Percentiles rank a stretch among this genome's conserved stretches.
Evolutionary conservation across 2,329 filamentous ascomycete species (phyloP).

Genomic region (Sporothrix variecibatus): DNA sequence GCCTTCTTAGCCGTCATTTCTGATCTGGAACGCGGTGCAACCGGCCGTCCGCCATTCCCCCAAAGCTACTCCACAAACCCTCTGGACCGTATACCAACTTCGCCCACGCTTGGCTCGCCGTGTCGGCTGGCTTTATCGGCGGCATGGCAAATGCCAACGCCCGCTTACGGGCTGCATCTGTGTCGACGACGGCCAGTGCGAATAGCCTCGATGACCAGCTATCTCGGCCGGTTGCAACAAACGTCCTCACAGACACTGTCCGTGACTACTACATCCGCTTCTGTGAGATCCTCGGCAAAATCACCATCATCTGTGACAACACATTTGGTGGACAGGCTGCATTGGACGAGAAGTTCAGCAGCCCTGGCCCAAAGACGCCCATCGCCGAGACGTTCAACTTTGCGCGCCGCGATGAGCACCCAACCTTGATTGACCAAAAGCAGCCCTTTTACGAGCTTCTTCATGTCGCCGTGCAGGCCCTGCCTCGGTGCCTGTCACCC

Average conservation of each 20-base stretch:
- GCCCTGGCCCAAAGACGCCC: slow-evolving; percentile 86
- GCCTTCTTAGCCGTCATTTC: slow-evolving; percentile 92
- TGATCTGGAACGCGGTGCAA: slow-evolving; percentile 83
- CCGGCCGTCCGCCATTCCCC: slow-evolving; percentile 80
- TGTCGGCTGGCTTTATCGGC: slow-evolving; percentile 18
- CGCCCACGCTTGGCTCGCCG: slow-evolving; percentile 51
- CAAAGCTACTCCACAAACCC: slow-evolving; percentile 52
- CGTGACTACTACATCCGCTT: slow-evolving; percentile 88
- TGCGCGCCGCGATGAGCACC: slow-evolving; percentile 75
- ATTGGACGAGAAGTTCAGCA: slow-evolving; percentile 90
- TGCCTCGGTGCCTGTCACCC: slow-evolving; percentile 88
- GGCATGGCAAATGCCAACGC: not conserved
- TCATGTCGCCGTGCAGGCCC: slow-evolving; percentile 90
- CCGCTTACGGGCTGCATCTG: slow-evolving; percentile 4
- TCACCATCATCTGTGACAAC: slow-evolving; percentile 94
- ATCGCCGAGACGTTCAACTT: slow-evolving; percentile 95
- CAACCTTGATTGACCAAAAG: slow-evolving; percentile 74
- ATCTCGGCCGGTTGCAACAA: slow-evolving; percentile 64
- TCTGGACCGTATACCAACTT: slow-evolving; percentile 50
- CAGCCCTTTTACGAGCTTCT: slow-evolving; percentile 95
- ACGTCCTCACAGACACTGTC: slow-evolving; percentile 70
- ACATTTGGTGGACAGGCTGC: slow-evolving; percentile 95
- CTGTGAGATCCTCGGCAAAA: slow-evolving; percentile 92
- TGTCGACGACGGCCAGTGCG: slow-evolving; percentile 4
- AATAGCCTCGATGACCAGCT: slow-evolving; percentile 61